Percentiles rank a stretch among this genome's conserved stretches.
phyloP scores from a whole-genome alignment of 2,329 filamentous ascomycete genomes.

The Lecanosticta acicola region DNA sequence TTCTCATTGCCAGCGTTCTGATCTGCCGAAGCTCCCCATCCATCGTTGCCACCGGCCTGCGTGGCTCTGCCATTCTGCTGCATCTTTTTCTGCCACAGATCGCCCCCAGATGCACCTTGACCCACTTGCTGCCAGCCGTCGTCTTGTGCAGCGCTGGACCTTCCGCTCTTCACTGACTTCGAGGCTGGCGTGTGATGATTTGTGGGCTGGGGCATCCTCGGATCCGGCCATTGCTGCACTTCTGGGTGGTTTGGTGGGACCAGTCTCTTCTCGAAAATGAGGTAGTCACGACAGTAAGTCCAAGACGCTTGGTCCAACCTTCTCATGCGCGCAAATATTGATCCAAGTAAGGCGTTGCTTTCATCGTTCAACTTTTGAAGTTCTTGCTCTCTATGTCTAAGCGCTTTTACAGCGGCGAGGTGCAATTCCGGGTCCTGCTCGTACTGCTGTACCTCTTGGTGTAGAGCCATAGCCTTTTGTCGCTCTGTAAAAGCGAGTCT shows the following conservation, averaged over 20 bases:
- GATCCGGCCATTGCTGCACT: conserved; percentile 7
- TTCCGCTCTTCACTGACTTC: background rate
- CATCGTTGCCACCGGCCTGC: background rate
- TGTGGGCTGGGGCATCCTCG: conserved; percentile 1
- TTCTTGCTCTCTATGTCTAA: conserved; percentile 2
- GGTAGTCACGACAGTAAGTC: conserved; percentile 4
- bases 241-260: conserved; percentile 2
- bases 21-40: background rate
- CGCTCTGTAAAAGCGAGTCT: conserved; percentile 6
- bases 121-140: conserved; percentile 11
- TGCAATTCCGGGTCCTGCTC: conserved; percentile 11
- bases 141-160: background rate
- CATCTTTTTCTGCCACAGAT: conserved; percentile 9
- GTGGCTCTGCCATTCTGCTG: background rate
- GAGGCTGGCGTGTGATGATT: background rate
- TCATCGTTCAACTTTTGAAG: background rate
- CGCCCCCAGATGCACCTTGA: conserved; percentile 1
- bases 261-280: conserved; percentile 6
- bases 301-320: conserved; percentile 5
- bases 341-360: background rate
- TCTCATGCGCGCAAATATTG: conserved; percentile 3
- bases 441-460: conserved; percentile 12
- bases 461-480: conserved; percentile 10
- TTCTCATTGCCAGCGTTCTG: background rate
- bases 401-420: conserved; percentile 5